Conservation (phyloP, 2,329 filamentous ascomycete species). For the Thermothelomyces thermophilus region DNA sequence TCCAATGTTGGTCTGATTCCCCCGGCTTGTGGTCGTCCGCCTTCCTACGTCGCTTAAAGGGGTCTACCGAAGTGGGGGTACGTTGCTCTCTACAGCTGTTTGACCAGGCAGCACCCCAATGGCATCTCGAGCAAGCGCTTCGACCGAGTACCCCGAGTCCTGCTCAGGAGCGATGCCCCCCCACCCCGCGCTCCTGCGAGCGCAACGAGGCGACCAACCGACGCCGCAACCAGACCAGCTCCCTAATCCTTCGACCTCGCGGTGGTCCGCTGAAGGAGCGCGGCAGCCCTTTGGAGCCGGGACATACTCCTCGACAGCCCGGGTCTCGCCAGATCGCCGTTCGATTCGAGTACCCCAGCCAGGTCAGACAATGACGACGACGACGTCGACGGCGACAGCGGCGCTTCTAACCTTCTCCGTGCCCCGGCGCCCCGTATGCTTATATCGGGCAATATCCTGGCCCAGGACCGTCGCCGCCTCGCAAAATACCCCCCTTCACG, state of each 20-base stretch:
- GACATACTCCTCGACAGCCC: constrained; percentile 16
- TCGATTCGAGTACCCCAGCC: constrained; percentile 13
- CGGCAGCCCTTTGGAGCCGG: constrained; percentile 20
- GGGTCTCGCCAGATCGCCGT: background rate
- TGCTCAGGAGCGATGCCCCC: background rate
- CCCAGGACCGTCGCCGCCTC: background rate
- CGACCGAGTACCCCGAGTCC: too few relatives aligned
- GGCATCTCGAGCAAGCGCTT: too few relatives aligned
- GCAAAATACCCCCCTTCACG: background rate
- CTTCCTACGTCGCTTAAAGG: too few relatives aligned
- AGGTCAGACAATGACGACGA: constrained; percentile 6
- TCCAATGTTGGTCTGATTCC: too few relatives aligned
- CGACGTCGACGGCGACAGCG: background rate
- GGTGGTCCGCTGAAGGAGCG: constrained; percentile 18
- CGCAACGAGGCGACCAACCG: background rate
- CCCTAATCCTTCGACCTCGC: constrained; percentile 16
- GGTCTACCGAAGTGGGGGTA: background rate
- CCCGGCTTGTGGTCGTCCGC: too few relatives aligned
- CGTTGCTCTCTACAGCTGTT: background rate
- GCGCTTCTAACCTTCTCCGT: background rate
- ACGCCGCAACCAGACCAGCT: background rate
- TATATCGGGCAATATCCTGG: background rate
- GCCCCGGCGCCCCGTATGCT: background rate
- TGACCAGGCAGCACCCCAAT: background rate
- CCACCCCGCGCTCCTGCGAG: background rate